Percentiles rank a stretch among this genome's conserved stretches.
Conservation (phyloP, 345 rosid genomes). For the Noccaea caerulescens region DNA sequence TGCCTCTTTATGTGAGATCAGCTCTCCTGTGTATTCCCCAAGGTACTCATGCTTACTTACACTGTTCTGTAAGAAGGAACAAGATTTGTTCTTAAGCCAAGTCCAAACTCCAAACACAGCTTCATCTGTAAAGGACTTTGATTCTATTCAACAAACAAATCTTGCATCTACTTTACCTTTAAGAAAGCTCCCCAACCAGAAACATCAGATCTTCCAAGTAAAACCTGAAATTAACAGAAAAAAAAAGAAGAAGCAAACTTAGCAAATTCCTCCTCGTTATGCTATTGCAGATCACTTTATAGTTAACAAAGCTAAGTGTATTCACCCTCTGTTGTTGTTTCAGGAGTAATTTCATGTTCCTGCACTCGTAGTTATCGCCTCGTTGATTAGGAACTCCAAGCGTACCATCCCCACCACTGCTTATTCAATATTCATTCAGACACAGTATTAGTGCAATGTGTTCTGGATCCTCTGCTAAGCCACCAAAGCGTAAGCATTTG, state of each 20-base stretch:
- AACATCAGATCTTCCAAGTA: conserved; percentile 96
- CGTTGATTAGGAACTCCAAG: conserved; percentile 93
- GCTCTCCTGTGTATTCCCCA: conserved; percentile 98
- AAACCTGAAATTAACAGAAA: conserved; percentile 59
- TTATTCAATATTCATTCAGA: conserved; percentile 18
- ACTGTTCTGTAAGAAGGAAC: conserved; percentile 63
- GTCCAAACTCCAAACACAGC: not conserved
- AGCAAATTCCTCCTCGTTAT: conserved; percentile 4
- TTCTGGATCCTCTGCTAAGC: conserved; percentile 6
- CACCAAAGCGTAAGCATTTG: conserved; percentile 18
- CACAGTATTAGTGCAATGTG: conserved; percentile 1
- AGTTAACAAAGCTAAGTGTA: conserved; percentile 17
- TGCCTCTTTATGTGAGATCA: conserved; percentile 97
- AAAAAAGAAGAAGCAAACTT: not conserved
- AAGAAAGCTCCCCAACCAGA: conserved; percentile 99
- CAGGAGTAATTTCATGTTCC: conserved; percentile 98
- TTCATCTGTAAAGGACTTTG: not conserved
- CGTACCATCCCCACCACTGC: conserved; percentile 96
- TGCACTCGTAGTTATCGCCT: conserved; percentile 98
- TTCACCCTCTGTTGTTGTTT: conserved; percentile 96
- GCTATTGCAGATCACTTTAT: not conserved
- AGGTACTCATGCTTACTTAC: conserved; percentile 97
- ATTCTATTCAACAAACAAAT: conserved; percentile 14
- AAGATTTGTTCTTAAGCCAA: conserved; percentile 21
- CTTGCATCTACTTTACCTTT: conserved; percentile 60